A percentile compares a stretch with the other conserved stretches of the same genome.
Conservation (phyloP, 768 basidiomycete species). For the Tubosaeta sp. region DNA sequence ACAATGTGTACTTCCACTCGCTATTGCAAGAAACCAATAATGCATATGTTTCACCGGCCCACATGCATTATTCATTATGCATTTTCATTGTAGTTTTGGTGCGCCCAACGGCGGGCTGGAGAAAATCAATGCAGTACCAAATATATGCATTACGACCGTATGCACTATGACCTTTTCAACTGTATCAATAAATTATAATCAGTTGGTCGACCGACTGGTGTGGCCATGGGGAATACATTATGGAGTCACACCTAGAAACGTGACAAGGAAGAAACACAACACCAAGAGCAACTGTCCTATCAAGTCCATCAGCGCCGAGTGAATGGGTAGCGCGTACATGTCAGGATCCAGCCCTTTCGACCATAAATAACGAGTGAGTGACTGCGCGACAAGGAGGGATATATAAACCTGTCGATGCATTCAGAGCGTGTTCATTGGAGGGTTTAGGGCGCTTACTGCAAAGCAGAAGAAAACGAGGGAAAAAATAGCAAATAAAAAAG, state of each 20-base stretch:
- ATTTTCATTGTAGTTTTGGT: no score
- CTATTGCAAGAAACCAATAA: no score
- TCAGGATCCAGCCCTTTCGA: constrained; percentile 77
- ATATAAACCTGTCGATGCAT: constrained; percentile 51
- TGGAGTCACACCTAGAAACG: constrained; percentile 32
- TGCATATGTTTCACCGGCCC: no score
- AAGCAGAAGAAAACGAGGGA: constrained; percentile 70
- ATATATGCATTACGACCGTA: no score
- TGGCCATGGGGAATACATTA: constrained; percentile 1
- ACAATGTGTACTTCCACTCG: no score
- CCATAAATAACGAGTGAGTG: constrained; percentile 77
- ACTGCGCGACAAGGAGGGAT: constrained; percentile 64
- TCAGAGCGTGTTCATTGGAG: neutral
- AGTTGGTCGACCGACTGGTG: neutral
- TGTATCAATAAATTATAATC: neutral
- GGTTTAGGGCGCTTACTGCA: constrained; percentile 50
- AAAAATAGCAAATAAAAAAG: constrained; percentile 61
- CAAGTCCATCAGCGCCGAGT: constrained; percentile 85
- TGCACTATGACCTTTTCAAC: no score
- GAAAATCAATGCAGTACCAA: no score
- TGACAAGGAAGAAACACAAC: constrained; percentile 65
- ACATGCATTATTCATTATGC: no score
- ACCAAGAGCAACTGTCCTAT: constrained; percentile 79
- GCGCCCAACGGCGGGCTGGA: no score
- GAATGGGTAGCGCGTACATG: constrained; percentile 89